phyloP scores from a whole-genome alignment of 768 basidiomycete species.

The Suillus placidus region DNA sequence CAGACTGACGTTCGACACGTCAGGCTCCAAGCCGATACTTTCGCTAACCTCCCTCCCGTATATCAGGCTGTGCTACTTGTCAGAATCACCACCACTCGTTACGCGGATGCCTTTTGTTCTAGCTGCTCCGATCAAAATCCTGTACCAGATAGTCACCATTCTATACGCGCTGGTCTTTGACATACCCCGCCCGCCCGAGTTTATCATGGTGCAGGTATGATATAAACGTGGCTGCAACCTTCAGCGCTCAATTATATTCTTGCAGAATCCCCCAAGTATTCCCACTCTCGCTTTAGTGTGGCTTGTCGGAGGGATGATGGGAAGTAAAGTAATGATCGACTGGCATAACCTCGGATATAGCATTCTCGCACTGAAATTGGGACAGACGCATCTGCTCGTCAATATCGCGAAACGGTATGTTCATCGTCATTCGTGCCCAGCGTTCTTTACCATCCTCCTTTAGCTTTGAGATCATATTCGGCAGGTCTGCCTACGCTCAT shows the following conservation, averaged over 20 bases:
- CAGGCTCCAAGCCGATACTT: slow-evolving; percentile 79
- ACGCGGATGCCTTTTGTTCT: slow-evolving; percentile 62
- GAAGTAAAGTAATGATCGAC: slow-evolving; percentile 91
- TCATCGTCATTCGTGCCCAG: background rate
- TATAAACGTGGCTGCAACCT: background rate
- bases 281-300: slow-evolving; percentile 89
- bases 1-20: slow-evolving; percentile 17
- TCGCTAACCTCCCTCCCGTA: slow-evolving; percentile 68
- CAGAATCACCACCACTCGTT: slow-evolving; percentile 61
- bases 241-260: background rate
- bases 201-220: slow-evolving; percentile 86
- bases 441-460: background rate
- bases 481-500: slow-evolving; percentile 81
- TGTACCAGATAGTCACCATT: slow-evolving; percentile 66
- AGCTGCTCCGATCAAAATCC: slow-evolving; percentile 80
- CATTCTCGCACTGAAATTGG: slow-evolving; percentile 85
- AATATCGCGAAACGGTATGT: slow-evolving; percentile 73
- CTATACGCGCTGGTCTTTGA: slow-evolving; percentile 61
- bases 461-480: slow-evolving; percentile 87
- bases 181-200: slow-evolving; percentile 72
- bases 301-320: slow-evolving; percentile 64
- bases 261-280: slow-evolving; percentile 94
- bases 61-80: slow-evolving; percentile 67
- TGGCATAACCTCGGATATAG: slow-evolving; percentile 99
- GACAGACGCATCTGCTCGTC: slow-evolving; percentile 67